A percentile compares a stretch with the other conserved stretches of the same genome.
phyloP scores from a whole-genome alignment of 1,284 basidiomycete genomes.

The Butyriboletus appendiculatus region DNA sequence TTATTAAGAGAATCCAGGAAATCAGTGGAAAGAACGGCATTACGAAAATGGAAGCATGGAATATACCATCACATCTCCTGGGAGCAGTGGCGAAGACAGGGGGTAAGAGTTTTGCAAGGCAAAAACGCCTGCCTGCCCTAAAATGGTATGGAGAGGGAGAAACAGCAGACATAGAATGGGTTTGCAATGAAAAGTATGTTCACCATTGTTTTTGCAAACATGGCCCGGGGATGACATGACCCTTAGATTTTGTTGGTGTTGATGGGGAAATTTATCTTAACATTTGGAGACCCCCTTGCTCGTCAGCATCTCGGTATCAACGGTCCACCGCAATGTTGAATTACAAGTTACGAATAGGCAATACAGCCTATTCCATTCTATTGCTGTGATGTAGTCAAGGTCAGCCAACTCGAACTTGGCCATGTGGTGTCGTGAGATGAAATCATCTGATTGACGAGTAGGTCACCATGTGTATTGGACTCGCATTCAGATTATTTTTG shows the following conservation, averaged over 20 bases:
- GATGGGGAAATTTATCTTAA: background rate
- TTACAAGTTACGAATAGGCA: background rate
- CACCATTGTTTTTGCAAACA: background rate
- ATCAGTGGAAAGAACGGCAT: constrained; percentile 42
- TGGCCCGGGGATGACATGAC: background rate
- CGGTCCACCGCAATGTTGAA: background rate
- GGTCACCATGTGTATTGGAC: no score
- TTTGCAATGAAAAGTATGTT: constrained; percentile 55
- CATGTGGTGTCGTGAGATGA: no score
- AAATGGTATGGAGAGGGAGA: constrained; percentile 56
- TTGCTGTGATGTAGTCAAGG: no score
- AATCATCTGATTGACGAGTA: no score
- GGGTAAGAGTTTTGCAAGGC: constrained; percentile 41
- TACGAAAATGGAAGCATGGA: constrained; percentile 57
- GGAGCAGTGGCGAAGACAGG: constrained; percentile 36
- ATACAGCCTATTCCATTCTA: background rate
- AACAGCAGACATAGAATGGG: constrained; percentile 46
- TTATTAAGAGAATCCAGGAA: constrained; percentile 43
- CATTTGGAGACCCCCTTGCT: background rate
- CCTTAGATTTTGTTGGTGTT: constrained; percentile 28
- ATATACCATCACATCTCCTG: constrained; percentile 42
- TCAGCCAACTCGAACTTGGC: no score
- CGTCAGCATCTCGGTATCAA: no score
- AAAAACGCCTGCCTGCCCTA: constrained; percentile 52
- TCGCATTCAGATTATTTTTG: no score